Conservation (phyloP, 371 early-diverging fungal species). For the Batkoa obscura region DNA sequence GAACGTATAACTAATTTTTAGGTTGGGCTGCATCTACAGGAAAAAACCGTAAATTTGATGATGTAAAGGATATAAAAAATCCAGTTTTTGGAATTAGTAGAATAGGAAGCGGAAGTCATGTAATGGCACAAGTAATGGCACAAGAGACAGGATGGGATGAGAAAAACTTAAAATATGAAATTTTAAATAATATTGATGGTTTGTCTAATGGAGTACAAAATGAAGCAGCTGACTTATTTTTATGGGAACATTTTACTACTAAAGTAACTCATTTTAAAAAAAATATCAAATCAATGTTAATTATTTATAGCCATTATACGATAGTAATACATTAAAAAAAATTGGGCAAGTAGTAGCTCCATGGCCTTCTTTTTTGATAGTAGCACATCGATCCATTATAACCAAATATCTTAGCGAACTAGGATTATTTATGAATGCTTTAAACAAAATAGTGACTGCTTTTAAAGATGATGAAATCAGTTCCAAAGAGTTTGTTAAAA, state of each 20-base stretch:
- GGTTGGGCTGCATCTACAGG: constrained; percentile 3
- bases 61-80: neutral
- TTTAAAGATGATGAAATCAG: neutral
- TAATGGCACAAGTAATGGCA: neutral
- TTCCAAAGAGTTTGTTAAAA: neutral
- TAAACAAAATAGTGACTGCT: neutral
- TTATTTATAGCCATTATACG: neutral
- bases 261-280: neutral
- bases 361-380: neutral
- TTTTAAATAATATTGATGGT: neutral
- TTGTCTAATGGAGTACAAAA: neutral
- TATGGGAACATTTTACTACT: neutral
- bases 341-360: neutral
- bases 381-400: neutral
- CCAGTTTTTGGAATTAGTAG: neutral
- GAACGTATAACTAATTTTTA: neutral
- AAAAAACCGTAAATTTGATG: neutral
- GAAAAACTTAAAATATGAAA: neutral
- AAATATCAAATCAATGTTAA: neutral
- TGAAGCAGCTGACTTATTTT: neutral
- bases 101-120: neutral
- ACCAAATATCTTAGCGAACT: neutral
- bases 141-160: neutral
- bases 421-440: neutral
- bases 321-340: neutral